A percentile compares a stretch with the other conserved stretches of the same genome.
Conservation (phyloP, 306 rosid species). For the Cucurbita pepo region DNA sequence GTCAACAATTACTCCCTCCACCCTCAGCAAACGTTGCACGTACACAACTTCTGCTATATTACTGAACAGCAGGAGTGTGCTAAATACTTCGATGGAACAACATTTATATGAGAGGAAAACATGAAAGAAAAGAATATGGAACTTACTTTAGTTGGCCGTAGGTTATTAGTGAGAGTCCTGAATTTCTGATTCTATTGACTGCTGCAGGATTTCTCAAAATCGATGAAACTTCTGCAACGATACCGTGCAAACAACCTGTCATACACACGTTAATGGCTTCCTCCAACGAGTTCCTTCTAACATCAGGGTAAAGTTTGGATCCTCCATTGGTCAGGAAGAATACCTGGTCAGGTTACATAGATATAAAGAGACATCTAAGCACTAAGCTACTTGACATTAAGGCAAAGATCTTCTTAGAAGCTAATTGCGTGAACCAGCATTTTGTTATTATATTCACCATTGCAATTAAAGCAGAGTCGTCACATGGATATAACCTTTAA, state of each 20-base stretch:
- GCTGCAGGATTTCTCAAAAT: conserved; percentile 21
- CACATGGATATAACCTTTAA: not conserved
- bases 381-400: not conserved
- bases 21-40: conserved; percentile 27
- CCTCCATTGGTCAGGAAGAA: conserved; percentile 39
- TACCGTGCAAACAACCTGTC: conserved; percentile 35
- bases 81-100: not conserved
- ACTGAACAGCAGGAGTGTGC: conserved; percentile 6
- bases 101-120: not conserved
- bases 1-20: conserved; percentile 32
- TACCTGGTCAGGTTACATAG: conserved; percentile 16
- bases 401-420: not conserved
- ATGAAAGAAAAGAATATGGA: not conserved
- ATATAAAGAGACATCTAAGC: not conserved
- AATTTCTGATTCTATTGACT: conserved; percentile 19
- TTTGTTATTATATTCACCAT: not conserved
- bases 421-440: not conserved
- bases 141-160: conserved; percentile 32
- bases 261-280: conserved; percentile 30
- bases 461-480: not conserved
- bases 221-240: conserved; percentile 29
- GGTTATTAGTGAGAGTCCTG: conserved; percentile 23
- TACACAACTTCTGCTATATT: conserved; percentile 19
- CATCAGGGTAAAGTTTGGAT: conserved; percentile 11
- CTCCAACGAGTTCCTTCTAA: conserved; percentile 32